Base-by-base conservation (phyloP, 345 rosid species). In the Geranium brycei region DNA sequence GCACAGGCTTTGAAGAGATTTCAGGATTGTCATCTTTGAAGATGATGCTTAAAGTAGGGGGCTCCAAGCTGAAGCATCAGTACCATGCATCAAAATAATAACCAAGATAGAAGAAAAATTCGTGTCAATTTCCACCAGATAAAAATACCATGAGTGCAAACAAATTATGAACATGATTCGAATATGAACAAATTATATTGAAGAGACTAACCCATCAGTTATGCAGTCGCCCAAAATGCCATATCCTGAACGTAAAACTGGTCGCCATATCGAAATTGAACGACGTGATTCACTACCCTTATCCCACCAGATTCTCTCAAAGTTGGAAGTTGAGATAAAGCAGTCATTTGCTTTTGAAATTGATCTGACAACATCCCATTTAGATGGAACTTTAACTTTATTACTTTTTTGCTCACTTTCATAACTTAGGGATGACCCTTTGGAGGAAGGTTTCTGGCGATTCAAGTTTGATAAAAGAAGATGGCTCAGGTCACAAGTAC, bases 271-370 rank as follows among this genome's bases (percentile, higher is more conserved):
- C 64, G 99, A 93, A 65, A 88, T 81, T 10, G 99, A 88, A 67
- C 91, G 74, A 61, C 96, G 86, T 51, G 82, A 78, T 63, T 90
- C 99, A 76, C 89, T 79, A 63, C 99, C 99, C 72, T 83, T 90
- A 82, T 90, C 96, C 95, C 91, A 90, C 99, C 99, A 93, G 61
- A 93, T 81, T 80, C 97, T 88, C 83, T 93, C 96, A 67, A 93
- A 93, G 72, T 86, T 84, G 65, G 95, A 89, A 59, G 96, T 88
- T 47, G 97, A 85, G 69, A 86, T 64, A 67, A 78, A 89, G 71
- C 69, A 81, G 68, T 78, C 80, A 58, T 82, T 77, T 72, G 84
- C 78, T 80, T 79, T 86, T 23, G 95, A 81, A 74, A 90, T 79
- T 66, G 99, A 82, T 72, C 96, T 78, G 55, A 88, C 59, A 68